A percentile compares a stretch with the other conserved stretches of the same genome.
These are phyloP conservation scores for Cordyceps tenuipes DNA, from an alignment of 2,329 filamentous ascomycete genomes.

Conservation along the genomic window DNA sequence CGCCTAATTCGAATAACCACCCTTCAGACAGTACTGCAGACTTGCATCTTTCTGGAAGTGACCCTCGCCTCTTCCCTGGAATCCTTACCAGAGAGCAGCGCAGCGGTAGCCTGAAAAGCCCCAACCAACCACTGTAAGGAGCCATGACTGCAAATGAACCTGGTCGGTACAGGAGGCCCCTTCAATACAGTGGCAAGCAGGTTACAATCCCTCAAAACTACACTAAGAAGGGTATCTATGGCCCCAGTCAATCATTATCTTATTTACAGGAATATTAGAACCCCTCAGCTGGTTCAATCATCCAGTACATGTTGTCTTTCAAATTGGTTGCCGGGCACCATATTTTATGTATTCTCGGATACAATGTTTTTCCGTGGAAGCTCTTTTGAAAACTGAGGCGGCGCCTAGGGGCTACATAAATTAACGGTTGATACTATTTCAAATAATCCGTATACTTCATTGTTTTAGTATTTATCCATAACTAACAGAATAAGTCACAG, in stretches of 20 bases:
- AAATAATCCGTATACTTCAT: no score
- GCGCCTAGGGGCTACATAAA: not conserved
- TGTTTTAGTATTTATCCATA: no score
- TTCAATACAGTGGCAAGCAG: not conserved
- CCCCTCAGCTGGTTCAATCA: conserved; percentile 3
- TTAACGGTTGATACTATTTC: not conserved
- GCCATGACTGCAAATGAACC: not conserved
- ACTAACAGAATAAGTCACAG: no score
- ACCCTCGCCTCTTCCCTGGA: conserved; percentile 65
- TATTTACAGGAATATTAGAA: not conserved
- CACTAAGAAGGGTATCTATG: not conserved
- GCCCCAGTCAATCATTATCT: not conserved
- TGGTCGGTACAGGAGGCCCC: not conserved
- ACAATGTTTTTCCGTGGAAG: not conserved
- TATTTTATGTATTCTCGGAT: not conserved
- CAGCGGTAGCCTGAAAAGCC: conserved; percentile 31
- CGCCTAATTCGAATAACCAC: not conserved
- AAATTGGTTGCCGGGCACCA: not conserved
- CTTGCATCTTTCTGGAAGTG: conserved; percentile 45
- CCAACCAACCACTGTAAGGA: conserved; percentile 19
- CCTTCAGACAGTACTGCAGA: conserved; percentile 27
- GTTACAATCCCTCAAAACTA: not conserved
- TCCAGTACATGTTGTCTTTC: not conserved
- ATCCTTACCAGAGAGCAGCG: conserved; percentile 48
- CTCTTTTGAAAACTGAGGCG: not conserved